Percentiles rank a stretch among this genome's conserved stretches.
Evolutionary conservation across 2,329 filamentous ascomycete species (phyloP).

Genomic region (Metarhizium robertsii): DNA sequence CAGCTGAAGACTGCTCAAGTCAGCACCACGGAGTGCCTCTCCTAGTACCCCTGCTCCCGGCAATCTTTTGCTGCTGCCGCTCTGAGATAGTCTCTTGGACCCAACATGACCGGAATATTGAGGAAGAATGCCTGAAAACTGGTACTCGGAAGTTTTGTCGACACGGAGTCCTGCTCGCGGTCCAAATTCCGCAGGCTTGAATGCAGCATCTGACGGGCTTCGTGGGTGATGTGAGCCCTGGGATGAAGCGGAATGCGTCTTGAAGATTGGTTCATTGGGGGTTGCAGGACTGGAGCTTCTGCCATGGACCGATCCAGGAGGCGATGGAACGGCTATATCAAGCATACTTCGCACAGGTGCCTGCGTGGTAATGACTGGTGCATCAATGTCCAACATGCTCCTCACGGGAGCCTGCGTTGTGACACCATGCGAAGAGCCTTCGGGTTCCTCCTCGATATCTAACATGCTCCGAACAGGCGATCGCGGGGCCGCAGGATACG

Average conservation of each 20-base stretch:
- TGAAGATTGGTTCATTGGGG: slow-evolving; percentile 16
- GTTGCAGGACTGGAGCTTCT: slow-evolving; percentile 25
- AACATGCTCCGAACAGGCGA: slow-evolving; percentile 64
- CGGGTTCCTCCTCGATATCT: slow-evolving; percentile 39
- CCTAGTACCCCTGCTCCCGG: slow-evolving; percentile 31
- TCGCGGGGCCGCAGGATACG: slow-evolving; percentile 44
- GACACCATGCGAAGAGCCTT: slow-evolving; percentile 13
- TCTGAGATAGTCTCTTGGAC: slow-evolving; percentile 26
- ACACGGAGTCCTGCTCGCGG: slow-evolving; percentile 18
- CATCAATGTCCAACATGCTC: slow-evolving; percentile 56
- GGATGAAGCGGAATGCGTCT: slow-evolving; percentile 11
- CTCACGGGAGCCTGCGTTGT: slow-evolving; percentile 45
- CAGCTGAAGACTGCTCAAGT: slow-evolving; percentile 39
- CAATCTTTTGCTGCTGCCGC: slow-evolving; percentile 21
- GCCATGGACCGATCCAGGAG: slow-evolving; percentile 15
- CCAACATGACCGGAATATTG: slow-evolving; percentile 34
- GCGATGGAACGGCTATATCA: slow-evolving; percentile 32
- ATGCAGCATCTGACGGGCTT: slow-evolving; percentile 46
- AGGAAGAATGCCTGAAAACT: slow-evolving; percentile 51
- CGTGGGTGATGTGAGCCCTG: slow-evolving; percentile 28
- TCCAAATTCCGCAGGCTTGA: slow-evolving; percentile 37
- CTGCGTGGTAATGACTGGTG: slow-evolving; percentile 27
- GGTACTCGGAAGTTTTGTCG: slow-evolving; percentile 45
- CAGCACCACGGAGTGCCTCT: slow-evolving; percentile 43
- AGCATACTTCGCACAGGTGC: slow-evolving; percentile 43